These are phyloP conservation scores for Stephania japonica DNA, from an alignment of 164 flowering plant genomes.

Conservation along the genomic window DNA sequence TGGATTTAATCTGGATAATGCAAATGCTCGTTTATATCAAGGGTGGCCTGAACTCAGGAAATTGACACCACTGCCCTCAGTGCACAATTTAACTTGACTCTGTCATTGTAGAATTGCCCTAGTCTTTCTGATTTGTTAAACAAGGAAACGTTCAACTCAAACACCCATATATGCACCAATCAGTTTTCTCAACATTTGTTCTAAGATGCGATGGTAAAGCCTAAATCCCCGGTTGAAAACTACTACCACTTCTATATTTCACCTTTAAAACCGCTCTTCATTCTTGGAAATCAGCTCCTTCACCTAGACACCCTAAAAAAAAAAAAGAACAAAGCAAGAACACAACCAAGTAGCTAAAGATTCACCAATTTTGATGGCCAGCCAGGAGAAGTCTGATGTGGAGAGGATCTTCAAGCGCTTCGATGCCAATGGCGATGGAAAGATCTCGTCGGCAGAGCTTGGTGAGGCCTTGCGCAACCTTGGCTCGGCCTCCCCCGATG, in stretches of 20 bases:
- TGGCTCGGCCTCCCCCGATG: slow-evolving; percentile 37
- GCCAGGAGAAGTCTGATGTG: not conserved
- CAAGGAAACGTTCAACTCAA: not conserved
- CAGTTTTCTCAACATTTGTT: slow-evolving; percentile 2
- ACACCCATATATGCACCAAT: not conserved
- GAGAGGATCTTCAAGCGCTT: slow-evolving; percentile 13
- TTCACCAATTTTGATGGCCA: not conserved
- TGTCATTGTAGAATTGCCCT: too few species aligned
- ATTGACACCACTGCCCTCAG: too few species aligned
- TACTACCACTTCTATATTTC: not conserved
- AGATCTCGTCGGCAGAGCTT: slow-evolving; percentile 43
- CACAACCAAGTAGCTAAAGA: not conserved
- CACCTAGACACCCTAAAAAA: not conserved
- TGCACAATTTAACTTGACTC: too few species aligned
- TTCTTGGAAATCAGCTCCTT: not conserved
- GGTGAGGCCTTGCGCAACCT: slow-evolving; percentile 45
- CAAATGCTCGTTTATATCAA: too few species aligned
- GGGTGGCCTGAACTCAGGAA: too few species aligned
- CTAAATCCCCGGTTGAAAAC: not conserved
- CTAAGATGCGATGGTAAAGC: not conserved
- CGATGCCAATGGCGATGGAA: slow-evolving; percentile 33
- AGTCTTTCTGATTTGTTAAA: too few species aligned
- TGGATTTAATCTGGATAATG: too few species aligned
- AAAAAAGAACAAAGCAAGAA: too few species aligned
- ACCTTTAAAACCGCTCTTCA: not conserved